phyloP scores from a whole-genome alignment of 805 yeast genomes.

The Yamadazyma akitaensis region DNA sequence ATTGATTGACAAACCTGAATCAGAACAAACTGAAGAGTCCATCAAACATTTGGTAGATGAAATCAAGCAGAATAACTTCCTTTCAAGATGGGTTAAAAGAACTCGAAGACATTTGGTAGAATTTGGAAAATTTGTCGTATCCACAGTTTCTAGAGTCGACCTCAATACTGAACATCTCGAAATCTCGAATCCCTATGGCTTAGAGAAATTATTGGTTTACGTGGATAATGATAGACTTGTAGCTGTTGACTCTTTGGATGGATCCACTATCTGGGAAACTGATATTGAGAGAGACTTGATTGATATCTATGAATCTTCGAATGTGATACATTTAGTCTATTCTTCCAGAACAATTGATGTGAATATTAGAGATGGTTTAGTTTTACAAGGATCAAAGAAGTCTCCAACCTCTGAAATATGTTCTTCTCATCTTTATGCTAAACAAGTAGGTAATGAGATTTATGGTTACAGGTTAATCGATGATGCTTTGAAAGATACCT shows the following conservation, averaged over 20 bases:
- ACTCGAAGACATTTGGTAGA: constrained; percentile 30
- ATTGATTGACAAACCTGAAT: constrained; percentile 29
- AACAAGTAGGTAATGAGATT: constrained; percentile 12
- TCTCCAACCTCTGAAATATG: not conserved
- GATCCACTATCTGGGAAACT: constrained; percentile 38
- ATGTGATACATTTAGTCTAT: not conserved
- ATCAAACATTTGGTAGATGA: constrained; percentile 33
- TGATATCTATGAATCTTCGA: constrained; percentile 12
- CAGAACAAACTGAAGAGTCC: constrained; percentile 24
- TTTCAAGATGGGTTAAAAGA: constrained; percentile 28
- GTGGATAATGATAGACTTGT: constrained; percentile 25
- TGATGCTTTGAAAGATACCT: constrained; percentile 19
- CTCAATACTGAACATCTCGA: not conserved
- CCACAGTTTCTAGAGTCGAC: constrained; percentile 10
- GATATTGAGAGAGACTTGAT: constrained; percentile 11
- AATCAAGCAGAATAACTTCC: constrained; percentile 16
- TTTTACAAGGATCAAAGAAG: not conserved
- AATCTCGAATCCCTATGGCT: constrained; percentile 22
- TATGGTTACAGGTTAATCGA: constrained; percentile 21
- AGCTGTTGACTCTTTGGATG: constrained; percentile 42
- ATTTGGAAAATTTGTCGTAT: constrained; percentile 25
- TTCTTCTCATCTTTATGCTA: not conserved
- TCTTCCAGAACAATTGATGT: not conserved
- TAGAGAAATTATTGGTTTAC: constrained; percentile 31
- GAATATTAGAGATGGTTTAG: constrained; percentile 17